A percentile compares a stretch with the other conserved stretches of the same genome.
These are phyloP conservation scores for Sporisorium exsertum DNA, from an alignment of 1,284 basidiomycete genomes.

Conservation along the genomic window DNA sequence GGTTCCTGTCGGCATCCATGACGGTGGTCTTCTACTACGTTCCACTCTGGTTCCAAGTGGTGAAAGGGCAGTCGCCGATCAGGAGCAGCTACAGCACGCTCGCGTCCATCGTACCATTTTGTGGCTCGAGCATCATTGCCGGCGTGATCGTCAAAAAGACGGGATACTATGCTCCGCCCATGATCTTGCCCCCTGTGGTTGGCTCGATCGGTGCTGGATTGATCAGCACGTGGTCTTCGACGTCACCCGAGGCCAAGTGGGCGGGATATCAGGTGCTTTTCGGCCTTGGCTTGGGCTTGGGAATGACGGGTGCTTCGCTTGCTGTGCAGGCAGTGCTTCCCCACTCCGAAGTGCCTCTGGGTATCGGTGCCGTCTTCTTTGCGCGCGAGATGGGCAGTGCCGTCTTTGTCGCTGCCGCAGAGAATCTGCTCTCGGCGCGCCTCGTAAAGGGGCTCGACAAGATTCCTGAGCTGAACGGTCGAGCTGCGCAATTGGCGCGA, in stretches of 20 bases:
- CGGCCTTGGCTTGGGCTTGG: slow-evolving; percentile 25
- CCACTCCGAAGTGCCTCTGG: slow-evolving; percentile 13
- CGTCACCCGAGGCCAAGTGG: slow-evolving; percentile 14
- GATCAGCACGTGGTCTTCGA: slow-evolving; percentile 18
- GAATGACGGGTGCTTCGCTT: slow-evolving; percentile 25
- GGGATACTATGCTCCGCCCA: slow-evolving; percentile 23
- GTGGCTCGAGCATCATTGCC: slow-evolving; percentile 12
- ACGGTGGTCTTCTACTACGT: slow-evolving; percentile 35
- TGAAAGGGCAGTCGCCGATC: slow-evolving; percentile 9
- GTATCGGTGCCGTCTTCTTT: slow-evolving; percentile 28
- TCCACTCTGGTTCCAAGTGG: slow-evolving; percentile 36
- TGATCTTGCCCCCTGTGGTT: slow-evolving; percentile 20
- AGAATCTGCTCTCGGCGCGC: slow-evolving; percentile 18
- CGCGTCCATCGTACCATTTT: slow-evolving; percentile 15
- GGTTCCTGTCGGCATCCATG: slow-evolving; percentile 17
- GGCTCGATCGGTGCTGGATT: slow-evolving; percentile 23
- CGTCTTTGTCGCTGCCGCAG: slow-evolving; percentile 21
- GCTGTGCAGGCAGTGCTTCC: slow-evolving; percentile 32
- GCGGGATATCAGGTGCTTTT: slow-evolving; percentile 30
- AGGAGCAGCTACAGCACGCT: slow-evolving; percentile 24
- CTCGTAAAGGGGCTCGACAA: slow-evolving; percentile 15
- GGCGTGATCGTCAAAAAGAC: slow-evolving; percentile 17
- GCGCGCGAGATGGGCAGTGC: slow-evolving; percentile 33
- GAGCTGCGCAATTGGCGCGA: slow-evolving; percentile 12
- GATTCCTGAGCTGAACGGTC: slow-evolving; percentile 10